A percentile compares a stretch with the other conserved stretches of the same genome.
Evolutionary conservation across 2,329 filamentous ascomycete genomes (phyloP).

Genomic region (Cladophialophora immunda): DNA sequence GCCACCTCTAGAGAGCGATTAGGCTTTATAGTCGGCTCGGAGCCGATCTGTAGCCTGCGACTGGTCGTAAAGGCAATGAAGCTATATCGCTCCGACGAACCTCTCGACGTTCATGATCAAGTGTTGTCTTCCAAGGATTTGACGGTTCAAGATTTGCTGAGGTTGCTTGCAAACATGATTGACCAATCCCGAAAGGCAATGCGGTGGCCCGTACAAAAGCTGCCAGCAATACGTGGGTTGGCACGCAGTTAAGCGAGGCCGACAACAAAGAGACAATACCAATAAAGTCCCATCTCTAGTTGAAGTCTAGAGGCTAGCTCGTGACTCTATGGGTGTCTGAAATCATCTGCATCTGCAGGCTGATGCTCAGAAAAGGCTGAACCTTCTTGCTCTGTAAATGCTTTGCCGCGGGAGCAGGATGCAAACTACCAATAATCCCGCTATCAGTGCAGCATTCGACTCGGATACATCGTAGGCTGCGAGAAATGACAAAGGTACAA

Average conservation of each 20-base stretch:
- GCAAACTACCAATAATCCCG: background rate
- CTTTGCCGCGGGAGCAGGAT: background rate
- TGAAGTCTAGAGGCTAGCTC: background rate
- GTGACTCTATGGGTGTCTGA: background rate
- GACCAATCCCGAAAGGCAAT: background rate
- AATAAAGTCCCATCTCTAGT: background rate
- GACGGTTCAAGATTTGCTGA: background rate
- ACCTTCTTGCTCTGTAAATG: background rate
- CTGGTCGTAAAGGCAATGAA: background rate
- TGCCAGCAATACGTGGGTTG: background rate
- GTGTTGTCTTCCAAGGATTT: background rate
- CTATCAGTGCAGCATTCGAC: no score
- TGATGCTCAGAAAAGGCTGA: background rate
- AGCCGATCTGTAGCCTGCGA: background rate
- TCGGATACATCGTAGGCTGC: background rate
- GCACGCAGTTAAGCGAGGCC: background rate
- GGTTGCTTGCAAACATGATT: background rate
- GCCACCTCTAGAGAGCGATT: no score
- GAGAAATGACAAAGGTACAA: background rate
- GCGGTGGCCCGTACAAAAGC: background rate
- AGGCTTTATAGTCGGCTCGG: background rate
- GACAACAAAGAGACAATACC: background rate
- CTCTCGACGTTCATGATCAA: background rate
- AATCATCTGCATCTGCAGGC: background rate
- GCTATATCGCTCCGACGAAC: background rate